A percentile compares a stretch with the other conserved stretches of the same genome.
Conservation (phyloP, 495 filamentous ascomycete species). For the Ascodesmis nigricans region DNA sequence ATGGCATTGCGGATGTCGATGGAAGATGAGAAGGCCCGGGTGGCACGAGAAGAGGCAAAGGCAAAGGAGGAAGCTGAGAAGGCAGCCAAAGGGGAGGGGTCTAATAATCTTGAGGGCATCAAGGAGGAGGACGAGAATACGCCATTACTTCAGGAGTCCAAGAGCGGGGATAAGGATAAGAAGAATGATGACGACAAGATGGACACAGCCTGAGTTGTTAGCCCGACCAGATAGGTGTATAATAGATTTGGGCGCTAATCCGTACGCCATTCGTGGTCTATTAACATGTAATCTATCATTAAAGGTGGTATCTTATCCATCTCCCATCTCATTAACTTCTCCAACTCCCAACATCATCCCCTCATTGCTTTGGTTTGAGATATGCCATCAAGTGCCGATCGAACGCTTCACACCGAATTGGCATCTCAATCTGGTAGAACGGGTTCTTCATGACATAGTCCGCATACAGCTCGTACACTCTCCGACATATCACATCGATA, state of each 20-base stretch:
- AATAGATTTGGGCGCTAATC: too few species aligned
- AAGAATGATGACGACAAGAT: constrained; percentile 65
- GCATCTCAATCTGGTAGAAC: constrained; percentile 96
- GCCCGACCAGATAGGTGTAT: too few species aligned
- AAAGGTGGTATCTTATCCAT: too few species aligned
- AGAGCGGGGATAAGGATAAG: constrained; percentile 38
- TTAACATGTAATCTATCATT: too few species aligned
- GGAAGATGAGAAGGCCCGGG: constrained; percentile 88
- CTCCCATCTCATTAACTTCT: too few species aligned
- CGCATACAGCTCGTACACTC: constrained; percentile 82
- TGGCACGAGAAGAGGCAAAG: constrained; percentile 63
- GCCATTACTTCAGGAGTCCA: constrained; percentile 41
- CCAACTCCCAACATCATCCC: too few species aligned
- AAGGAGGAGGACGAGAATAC: constrained; percentile 56
- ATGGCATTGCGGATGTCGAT: constrained; percentile 92
- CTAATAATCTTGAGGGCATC: constrained; percentile 44
- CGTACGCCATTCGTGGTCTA: too few species aligned
- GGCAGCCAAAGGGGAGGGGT: constrained; percentile 21
- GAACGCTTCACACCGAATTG: constrained; percentile 80
- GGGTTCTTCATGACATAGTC: constrained; percentile 99
- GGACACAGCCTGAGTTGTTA: constrained; percentile 67
- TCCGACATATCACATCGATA: constrained; percentile 55
- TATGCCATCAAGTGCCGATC: constrained; percentile 61
- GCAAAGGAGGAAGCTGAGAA: constrained; percentile 45
- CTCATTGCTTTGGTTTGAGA: constrained; percentile 30